Percentiles rank a stretch among this genome's conserved stretches.
Evolutionary conservation across 495 filamentous ascomycete species (phyloP).

Genomic region (Daldinia concentrica): DNA sequence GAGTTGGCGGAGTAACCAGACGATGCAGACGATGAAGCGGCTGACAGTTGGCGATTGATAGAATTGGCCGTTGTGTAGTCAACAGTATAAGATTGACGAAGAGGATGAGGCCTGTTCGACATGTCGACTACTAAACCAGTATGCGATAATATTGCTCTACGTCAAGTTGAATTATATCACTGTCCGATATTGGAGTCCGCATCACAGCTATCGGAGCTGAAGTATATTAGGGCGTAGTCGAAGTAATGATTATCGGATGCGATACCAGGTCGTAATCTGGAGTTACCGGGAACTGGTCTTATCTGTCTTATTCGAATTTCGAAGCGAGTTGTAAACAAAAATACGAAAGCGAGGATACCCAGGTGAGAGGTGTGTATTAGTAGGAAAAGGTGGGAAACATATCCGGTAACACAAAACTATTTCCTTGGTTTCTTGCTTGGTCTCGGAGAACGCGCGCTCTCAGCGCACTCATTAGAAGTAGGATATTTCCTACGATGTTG

Average conservation of each 20-base stretch:
- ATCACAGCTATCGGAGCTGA: constrained; percentile 46
- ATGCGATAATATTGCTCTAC: constrained; percentile 33
- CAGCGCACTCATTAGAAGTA: constrained; percentile 44
- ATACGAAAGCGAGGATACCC: background rate
- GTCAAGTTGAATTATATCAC: constrained; percentile 40
- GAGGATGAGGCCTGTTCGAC: constrained; percentile 63
- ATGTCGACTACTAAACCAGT: constrained; percentile 51
- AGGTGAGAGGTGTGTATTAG: background rate
- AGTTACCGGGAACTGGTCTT: constrained; percentile 1
- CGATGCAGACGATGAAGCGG: constrained; percentile 76
- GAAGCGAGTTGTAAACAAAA: constrained; percentile 8
- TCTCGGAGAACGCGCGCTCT: constrained; percentile 30
- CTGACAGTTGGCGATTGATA: constrained; percentile 78
- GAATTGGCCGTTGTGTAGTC: constrained; percentile 60
- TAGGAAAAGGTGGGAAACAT: constrained; percentile 18
- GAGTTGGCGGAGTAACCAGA: constrained; percentile 78
- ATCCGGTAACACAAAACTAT: constrained; percentile 20
- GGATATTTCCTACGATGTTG: constrained; percentile 30
- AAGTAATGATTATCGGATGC: background rate
- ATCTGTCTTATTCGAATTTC: constrained; percentile 8
- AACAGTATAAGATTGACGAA: constrained; percentile 71
- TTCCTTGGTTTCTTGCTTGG: background rate
- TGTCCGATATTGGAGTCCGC: constrained; percentile 41
- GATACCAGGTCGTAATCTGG: constrained; percentile 4
- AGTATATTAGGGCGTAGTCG: constrained; percentile 2